Conservation (phyloP, 371 early-diverging fungal species). For the Parasitella parasitica region DNA sequence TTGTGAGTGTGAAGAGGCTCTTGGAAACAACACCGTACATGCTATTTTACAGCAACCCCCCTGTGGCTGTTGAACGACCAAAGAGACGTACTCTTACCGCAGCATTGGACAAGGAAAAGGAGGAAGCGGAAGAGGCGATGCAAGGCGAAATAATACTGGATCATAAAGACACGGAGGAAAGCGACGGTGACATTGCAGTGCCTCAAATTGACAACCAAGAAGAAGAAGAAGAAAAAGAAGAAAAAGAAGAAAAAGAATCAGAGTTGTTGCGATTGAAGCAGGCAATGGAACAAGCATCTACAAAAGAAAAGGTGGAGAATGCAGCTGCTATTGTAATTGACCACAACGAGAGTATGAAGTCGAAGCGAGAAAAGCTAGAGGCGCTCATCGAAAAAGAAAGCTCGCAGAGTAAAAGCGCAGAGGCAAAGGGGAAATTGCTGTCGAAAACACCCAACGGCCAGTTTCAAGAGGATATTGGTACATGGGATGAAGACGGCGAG, state of each 20-base stretch:
- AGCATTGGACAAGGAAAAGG: slow-evolving; percentile 14
- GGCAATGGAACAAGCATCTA: slow-evolving; percentile 40
- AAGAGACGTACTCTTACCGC: slow-evolving; percentile 8
- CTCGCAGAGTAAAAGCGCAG: slow-evolving; percentile 39
- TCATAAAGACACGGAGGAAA: slow-evolving; percentile 1
- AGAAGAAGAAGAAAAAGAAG: slow-evolving; percentile 31
- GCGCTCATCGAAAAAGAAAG: slow-evolving; percentile 52
- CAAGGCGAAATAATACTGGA: slow-evolving; percentile 18
- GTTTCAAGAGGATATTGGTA: slow-evolving; percentile 44
- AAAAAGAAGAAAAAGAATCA: slow-evolving; percentile 33
- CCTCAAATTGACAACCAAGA: slow-evolving; percentile 13
- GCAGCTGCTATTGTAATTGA: slow-evolving; percentile 47
- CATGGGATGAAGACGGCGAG: slow-evolving; percentile 49
- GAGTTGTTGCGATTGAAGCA: slow-evolving; percentile 23
- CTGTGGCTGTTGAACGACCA: slow-evolving; percentile 23
- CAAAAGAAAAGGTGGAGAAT: slow-evolving; percentile 32
- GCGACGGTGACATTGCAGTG: slow-evolving; percentile 5
- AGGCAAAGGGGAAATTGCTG: slow-evolving; percentile 45
- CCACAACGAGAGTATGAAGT: slow-evolving; percentile 51
- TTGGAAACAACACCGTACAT: slow-evolving; percentile 75
- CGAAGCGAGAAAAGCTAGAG: slow-evolving; percentile 56
- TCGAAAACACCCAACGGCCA: slow-evolving; percentile 26
- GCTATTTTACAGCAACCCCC: slow-evolving; percentile 69
- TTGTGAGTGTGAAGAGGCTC: slow-evolving; percentile 73
- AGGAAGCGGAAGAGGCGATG: slow-evolving; percentile 8